Percentiles rank a stretch among this genome's conserved stretches.
Conservation (phyloP, 805 yeast genomes). For the Tanozyma kutaoensis region DNA sequence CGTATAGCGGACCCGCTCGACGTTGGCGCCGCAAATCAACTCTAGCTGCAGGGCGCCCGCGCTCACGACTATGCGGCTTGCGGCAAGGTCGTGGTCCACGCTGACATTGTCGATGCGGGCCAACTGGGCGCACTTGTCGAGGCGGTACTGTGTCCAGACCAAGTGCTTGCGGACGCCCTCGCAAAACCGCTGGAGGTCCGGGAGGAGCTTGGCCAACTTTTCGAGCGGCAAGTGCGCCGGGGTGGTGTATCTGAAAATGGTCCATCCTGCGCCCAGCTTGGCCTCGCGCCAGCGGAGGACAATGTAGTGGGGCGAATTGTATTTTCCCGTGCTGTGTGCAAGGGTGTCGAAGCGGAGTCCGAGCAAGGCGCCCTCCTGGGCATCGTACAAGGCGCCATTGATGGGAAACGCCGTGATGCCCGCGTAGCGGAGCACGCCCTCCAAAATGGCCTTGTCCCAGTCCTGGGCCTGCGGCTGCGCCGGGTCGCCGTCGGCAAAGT, state of each 20-base stretch:
- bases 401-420: conserved; percentile 42
- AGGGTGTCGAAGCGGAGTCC: conserved; percentile 41
- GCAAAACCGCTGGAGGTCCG: conserved; percentile 10
- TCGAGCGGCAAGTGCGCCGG: conserved; percentile 15
- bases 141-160: conserved; percentile 15
- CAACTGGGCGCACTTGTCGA: conserved; percentile 14
- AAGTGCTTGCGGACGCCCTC: conserved; percentile 10
- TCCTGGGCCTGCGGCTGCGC: too few species aligned
- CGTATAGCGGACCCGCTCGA: conserved; percentile 1
- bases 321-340: conserved; percentile 10
- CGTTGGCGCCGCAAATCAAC: conserved; percentile 10
- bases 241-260: conserved; percentile 22
- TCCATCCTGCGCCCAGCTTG: conserved; percentile 9
- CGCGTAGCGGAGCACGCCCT: conserved; percentile 17
- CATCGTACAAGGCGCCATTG: conserved; percentile 17
- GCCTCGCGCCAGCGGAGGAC: conserved; percentile 22
- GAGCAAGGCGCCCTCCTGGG: conserved; percentile 14
- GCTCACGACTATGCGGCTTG: conserved; percentile 2
- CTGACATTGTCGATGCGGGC: conserved; percentile 1
- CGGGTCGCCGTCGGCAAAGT: too few species aligned
- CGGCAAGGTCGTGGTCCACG: conserved; percentile 2
- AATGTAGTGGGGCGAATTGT: conserved; percentile 32
- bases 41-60: conserved; percentile 12
- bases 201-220: conserved; percentile 3
- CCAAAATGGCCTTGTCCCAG: background rate